A percentile compares a stretch with the other conserved stretches of the same genome.
Evolutionary conservation across 495 filamentous ascomycete species (phyloP).

Genomic region (Hyphodiscus hymeniophilus): DNA sequence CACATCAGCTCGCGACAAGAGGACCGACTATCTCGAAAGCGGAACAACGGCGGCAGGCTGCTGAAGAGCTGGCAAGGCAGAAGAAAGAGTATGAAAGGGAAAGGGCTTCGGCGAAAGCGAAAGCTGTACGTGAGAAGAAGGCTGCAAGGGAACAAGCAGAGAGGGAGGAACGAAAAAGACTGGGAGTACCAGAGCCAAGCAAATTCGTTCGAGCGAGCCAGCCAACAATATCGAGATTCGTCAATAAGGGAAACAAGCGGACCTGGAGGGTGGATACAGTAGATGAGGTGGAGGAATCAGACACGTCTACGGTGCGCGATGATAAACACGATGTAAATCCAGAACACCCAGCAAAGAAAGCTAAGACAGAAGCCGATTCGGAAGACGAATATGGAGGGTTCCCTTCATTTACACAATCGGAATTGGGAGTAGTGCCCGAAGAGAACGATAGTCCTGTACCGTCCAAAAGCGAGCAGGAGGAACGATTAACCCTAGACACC

Average conservation of each 20-base stretch:
- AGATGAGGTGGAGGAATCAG: slow-evolving; percentile 9
- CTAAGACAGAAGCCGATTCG: slow-evolving; percentile 1
- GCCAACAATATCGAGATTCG: slow-evolving; percentile 36
- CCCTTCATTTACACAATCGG: slow-evolving; percentile 19
- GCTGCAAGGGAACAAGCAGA: slow-evolving; percentile 34
- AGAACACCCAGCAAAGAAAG: not conserved
- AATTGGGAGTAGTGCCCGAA: slow-evolving; percentile 17
- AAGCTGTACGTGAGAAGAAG: slow-evolving; percentile 37
- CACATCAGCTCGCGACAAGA: slow-evolving; percentile 28
- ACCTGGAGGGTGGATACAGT: slow-evolving; percentile 14
- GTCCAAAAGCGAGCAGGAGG: not conserved
- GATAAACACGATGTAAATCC: not conserved
- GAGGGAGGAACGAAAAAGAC: slow-evolving; percentile 34
- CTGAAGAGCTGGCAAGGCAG: slow-evolving; percentile 12
- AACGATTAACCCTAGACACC: too few species aligned
- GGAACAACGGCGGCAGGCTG: slow-evolving; percentile 18
- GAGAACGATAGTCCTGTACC: slow-evolving; percentile 14
- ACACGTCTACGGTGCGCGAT: slow-evolving; percentile 1
- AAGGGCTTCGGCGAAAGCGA: slow-evolving; percentile 29
- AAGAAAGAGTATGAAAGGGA: slow-evolving; percentile 39
- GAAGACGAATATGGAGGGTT: slow-evolving; percentile 21
- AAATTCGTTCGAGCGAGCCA: slow-evolving; percentile 38
- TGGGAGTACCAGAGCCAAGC: slow-evolving; percentile 35
- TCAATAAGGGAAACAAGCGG: slow-evolving; percentile 17
- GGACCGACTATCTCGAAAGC: slow-evolving; percentile 20